Evolutionary conservation across 148 eudicot species (phyloP).

Genomic region (Arbutus unedo): DNA sequence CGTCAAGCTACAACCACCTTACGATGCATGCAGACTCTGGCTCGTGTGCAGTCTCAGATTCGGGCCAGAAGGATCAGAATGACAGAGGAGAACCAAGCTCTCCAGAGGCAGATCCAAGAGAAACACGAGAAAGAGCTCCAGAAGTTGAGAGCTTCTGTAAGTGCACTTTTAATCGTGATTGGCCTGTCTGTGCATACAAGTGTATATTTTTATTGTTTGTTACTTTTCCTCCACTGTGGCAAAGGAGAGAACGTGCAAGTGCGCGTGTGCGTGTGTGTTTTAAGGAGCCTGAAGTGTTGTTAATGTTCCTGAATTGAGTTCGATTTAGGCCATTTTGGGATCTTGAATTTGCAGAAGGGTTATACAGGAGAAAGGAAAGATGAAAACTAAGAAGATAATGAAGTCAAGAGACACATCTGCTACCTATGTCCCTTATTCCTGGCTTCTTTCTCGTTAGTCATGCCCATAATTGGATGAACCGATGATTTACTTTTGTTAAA

Average conservation of each 20-base stretch:
- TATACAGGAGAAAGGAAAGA: background rate
- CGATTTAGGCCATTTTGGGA: background rate
- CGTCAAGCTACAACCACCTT: conserved; percentile 75
- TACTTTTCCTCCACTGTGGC: background rate
- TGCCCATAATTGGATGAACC: background rate
- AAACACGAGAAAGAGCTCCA: conserved; percentile 74
- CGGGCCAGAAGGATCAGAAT: conserved; percentile 66
- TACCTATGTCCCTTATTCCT: background rate
- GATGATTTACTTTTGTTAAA: background rate
- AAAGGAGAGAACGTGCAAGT: too few species aligned
- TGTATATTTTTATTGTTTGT: background rate
- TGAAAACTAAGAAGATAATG: background rate
- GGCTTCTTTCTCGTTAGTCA: background rate
- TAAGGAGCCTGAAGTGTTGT: background rate
- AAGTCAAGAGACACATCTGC: background rate
- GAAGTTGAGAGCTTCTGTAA: conserved; percentile 50
- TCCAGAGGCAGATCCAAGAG: conserved; percentile 76
- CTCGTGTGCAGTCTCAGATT: conserved; percentile 79
- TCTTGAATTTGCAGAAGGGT: background rate
- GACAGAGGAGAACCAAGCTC: conserved; percentile 76
- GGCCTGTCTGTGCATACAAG: background rate
- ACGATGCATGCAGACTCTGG: conserved; percentile 82
- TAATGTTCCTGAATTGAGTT: background rate
- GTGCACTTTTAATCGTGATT: conserved; percentile 18
- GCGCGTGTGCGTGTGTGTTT: too few species aligned